phyloP scores from a whole-genome alignment of 2,329 filamentous ascomycete genomes.

The Colletotrichum aenigma region DNA sequence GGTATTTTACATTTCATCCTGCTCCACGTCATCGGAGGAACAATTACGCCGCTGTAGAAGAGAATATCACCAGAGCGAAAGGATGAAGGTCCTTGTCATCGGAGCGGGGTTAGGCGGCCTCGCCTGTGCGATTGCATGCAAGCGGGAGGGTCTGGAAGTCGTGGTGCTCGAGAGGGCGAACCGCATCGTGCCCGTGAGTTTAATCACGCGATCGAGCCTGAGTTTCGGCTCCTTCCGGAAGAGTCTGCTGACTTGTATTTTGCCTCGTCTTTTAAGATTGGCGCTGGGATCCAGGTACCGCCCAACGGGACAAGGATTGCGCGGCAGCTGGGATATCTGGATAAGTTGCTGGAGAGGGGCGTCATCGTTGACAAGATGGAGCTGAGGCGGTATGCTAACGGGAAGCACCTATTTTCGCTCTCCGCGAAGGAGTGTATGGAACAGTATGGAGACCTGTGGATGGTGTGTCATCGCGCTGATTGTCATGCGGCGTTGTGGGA shows the following conservation, averaged over 20 bases:
- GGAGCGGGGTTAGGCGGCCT: conserved; percentile 15
- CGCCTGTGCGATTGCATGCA: conserved; percentile 15
- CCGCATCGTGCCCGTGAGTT: neutral
- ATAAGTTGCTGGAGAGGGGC: neutral
- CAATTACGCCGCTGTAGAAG: neutral
- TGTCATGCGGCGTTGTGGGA: conserved; percentile 1
- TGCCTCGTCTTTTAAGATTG: neutral
- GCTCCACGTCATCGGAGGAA: neutral
- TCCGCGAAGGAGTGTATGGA: neutral
- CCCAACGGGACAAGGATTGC: conserved; percentile 6
- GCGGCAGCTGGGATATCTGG: conserved; percentile 5
- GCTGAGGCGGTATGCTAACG: neutral
- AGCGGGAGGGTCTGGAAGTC: conserved; percentile 4
- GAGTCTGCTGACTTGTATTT: neutral
- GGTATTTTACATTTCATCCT: neutral
- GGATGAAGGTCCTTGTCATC: conserved; percentile 8
- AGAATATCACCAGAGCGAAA: neutral
- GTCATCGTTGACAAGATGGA: neutral
- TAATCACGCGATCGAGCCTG: neutral
- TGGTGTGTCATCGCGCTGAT: conserved; percentile 7
- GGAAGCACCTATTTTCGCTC: neutral
- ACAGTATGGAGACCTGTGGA: conserved; percentile 1
- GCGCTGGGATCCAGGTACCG: conserved; percentile 11
- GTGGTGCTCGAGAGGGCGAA: conserved; percentile 16
- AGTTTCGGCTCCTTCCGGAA: neutral